phyloP scores from a whole-genome alignment of 2,329 filamentous ascomycete species.

The Rutstroemia sp. region DNA sequence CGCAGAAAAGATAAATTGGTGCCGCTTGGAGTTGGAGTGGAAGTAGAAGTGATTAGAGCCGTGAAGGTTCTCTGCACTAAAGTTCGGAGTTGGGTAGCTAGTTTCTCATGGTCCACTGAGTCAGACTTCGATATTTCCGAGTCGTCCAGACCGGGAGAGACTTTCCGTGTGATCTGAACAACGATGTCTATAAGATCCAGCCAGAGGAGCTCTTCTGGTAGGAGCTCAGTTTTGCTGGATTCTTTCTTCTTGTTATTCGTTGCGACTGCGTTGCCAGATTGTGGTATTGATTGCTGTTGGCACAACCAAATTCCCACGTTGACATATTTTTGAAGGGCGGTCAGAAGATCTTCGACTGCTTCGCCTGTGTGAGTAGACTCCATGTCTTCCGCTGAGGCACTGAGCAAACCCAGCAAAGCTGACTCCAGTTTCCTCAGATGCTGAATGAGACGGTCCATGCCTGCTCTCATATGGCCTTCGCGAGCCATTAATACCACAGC shows the following conservation, averaged over 20 bases:
- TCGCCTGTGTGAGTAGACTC: constrained; percentile 50
- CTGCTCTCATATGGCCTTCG: constrained; percentile 74
- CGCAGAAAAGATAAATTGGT: constrained; percentile 74
- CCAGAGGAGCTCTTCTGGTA: constrained; percentile 50
- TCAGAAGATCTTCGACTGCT: constrained; percentile 65
- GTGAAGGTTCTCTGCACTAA: constrained; percentile 90
- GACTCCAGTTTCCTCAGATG: constrained; percentile 76
- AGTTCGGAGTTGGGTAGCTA: constrained; percentile 62
- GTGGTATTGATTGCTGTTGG: constrained; percentile 68
- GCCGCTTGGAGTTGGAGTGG: constrained; percentile 31
- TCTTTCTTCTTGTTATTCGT: constrained; percentile 44
- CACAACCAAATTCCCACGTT: constrained; percentile 95
- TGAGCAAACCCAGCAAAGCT: constrained; percentile 66
- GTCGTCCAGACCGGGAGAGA: constrained; percentile 48
- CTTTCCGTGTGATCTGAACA: constrained; percentile 55
- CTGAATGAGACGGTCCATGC: constrained; percentile 76
- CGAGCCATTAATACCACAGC: constrained; percentile 85
- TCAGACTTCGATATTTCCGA: constrained; percentile 22
- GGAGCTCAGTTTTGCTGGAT: constrained; percentile 36
- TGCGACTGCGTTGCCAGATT: constrained; percentile 31
- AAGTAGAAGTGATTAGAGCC: constrained; percentile 71
- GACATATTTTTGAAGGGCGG: constrained; percentile 78
- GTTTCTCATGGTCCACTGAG: constrained; percentile 47
- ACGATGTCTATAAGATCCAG: constrained; percentile 52
- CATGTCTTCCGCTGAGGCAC: constrained; percentile 48